A percentile compares a stretch with the other conserved stretches of the same genome.
These are phyloP conservation scores for Hansenula lynferdii DNA, from an alignment of 1,139 yeast genomes.

Conservation along the genomic window DNA sequence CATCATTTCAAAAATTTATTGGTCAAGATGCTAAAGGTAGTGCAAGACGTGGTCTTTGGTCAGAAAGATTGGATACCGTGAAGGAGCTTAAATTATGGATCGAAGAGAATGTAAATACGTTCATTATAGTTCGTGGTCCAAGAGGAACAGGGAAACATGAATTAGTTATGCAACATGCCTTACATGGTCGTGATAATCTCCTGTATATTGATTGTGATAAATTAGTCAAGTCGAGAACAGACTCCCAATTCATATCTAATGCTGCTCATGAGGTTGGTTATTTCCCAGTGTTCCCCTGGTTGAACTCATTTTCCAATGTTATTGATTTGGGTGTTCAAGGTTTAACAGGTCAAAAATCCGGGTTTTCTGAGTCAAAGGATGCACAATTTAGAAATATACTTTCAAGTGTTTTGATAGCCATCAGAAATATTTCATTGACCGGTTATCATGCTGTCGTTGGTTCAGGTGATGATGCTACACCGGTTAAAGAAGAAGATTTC, in stretches of 20 bases:
- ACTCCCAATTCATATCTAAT: constrained; percentile 57
- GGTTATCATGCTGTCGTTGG: constrained; percentile 28
- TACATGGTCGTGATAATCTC: constrained; percentile 52
- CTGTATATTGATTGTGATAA: constrained; percentile 76
- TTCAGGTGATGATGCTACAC: constrained; percentile 25
- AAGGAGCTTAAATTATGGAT: constrained; percentile 74
- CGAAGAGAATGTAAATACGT: constrained; percentile 71
- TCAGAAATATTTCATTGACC: constrained; percentile 63
- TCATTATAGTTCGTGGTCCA: constrained; percentile 88
- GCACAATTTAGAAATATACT: constrained; percentile 81
- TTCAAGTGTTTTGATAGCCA: constrained; percentile 64
- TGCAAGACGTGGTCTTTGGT: constrained; percentile 50
- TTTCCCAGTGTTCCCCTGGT: constrained; percentile 92
- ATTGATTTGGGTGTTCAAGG: constrained; percentile 87
- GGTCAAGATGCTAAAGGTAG: constrained; percentile 32
- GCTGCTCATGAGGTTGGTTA: constrained; percentile 82
- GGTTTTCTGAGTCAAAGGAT: constrained; percentile 81
- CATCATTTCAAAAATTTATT: constrained; percentile 32
- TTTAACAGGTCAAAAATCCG: constrained; percentile 90
- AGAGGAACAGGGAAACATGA: constrained; percentile 91
- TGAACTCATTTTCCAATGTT: constrained; percentile 72
- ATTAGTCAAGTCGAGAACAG: constrained; percentile 69
- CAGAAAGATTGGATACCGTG: constrained; percentile 62
- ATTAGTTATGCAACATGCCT: constrained; percentile 66
- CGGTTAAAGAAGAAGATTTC: constrained; percentile 70